Base-by-base conservation (phyloP, 1,139 yeast genomes). In the Yamadazyma triangularis region DNA sequence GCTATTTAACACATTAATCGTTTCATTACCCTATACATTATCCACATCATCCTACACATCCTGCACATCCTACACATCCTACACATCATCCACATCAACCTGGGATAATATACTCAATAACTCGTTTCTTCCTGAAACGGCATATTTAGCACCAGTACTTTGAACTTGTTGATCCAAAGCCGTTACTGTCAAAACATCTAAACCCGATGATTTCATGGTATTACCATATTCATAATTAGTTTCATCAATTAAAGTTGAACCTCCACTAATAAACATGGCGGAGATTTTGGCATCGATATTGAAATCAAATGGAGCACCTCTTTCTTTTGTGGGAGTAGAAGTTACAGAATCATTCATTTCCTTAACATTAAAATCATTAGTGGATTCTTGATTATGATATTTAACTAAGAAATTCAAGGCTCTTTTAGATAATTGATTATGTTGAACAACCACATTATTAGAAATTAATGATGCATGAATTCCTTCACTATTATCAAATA, bases 381-480 rank as follows among this genome's bases (percentile, higher is more conserved):
- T 40, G 27, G 59, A 48, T 4, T 44, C 39, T 27, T 48, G 42
- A 38, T 52, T 57, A 35, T 64, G 63, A 36, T 53, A 60, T 1
- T 60, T 47, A 24, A 61, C 45, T 24, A 74, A 52, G 38, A 73
- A 78, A 16, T 70, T 62, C 30, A 81, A 52, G 0, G 87, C 79
- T 39, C 70, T 64, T 31, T 69, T 45, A 2, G 79, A 61, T 36
- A 79, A 53, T 40, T 76, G 73, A 32, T 66, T 60, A 38, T 69
- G 70, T 45, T 84, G 87, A 4, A 82, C 78, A 31, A 81, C 75
- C n/a, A 86, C 78, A 28, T 77, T 75, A 41, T 77, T 74, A 39
- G 81, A 76, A 33, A 81, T 73, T 31, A 85, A 67, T 15, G 84
- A 75, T 2, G 96, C 96, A 54, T 87, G 95, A 7, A 88, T 69